Base-by-base conservation (phyloP, 345 rosid species). In the Streptanthus diversifolius region DNA sequence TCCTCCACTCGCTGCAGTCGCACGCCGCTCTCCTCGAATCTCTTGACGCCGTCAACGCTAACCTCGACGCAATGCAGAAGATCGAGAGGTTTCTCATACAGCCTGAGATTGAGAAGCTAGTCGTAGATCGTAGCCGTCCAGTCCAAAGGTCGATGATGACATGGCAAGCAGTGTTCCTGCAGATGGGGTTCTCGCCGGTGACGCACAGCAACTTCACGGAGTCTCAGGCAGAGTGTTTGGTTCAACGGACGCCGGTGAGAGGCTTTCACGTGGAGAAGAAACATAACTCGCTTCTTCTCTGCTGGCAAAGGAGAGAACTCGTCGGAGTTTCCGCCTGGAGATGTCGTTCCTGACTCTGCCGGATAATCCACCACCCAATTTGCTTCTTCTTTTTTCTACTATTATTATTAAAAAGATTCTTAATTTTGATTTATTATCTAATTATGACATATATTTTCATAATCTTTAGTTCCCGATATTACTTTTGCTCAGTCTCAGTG, bases 241-340 rank as follows among this genome's bases (percentile, higher is more conserved):
- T 93, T 47, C 89, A 90, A 73, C 76, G 98, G 72, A 86, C 86
- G 54, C 90, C 82, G 17, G 89, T 78, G 21, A 80, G 85, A 80
- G 98, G 98, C 12, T 93, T 93, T 75, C 93, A 86, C 62, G 88
- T 90, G 17, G 98, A 90, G 84, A 93, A 90, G 88, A 84, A 82
- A 48, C 96, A 90, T 66, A 80, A 87, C 68, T 82, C 85, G 18
- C 97, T 93, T 14, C 83, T 85, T 72, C 90, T 93, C 9, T 90
- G 85, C 74, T 93, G 98, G 98, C 95, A 87, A 79, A 83, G 87
- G 53, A 79, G 83, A 68, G 96, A 93, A 73, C 90, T 93, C 70
- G 81, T 90, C 24, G 85, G 88, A 8, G 96, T 84, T 75, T 88
- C 95, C 7, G 96, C 97, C 39, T 93, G 98, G 98, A 87, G 85